These are phyloP conservation scores for Auriscalpium orientale DNA, from an alignment of 768 basidiomycete species.

Conservation along the genomic window DNA sequence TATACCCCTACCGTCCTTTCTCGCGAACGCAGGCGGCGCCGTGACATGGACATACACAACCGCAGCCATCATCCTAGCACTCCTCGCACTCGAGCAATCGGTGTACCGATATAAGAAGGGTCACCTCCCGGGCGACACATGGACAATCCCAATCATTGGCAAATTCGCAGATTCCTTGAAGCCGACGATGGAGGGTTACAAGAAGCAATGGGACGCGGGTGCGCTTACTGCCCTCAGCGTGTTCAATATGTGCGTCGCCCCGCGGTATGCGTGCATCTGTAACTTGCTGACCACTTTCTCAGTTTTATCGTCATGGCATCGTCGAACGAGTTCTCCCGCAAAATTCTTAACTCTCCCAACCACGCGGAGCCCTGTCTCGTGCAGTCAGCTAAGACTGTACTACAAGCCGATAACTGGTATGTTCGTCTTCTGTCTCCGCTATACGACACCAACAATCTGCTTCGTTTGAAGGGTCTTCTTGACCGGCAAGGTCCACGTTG, in stretches of 20 bases:
- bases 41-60: constrained; percentile 61
- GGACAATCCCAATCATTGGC: constrained; percentile 98
- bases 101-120: constrained; percentile 87
- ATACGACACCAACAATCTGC: neutral
- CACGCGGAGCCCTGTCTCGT: constrained; percentile 95
- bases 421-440: constrained; percentile 8
- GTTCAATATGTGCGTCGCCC: constrained; percentile 77
- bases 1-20: constrained; percentile 41
- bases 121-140: constrained; percentile 76
- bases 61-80: constrained; percentile 55
- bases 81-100: constrained; percentile 81
- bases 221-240: constrained; percentile 86
- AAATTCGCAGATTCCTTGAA: constrained; percentile 90
- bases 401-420: constrained; percentile 83
- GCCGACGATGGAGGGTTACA: constrained; percentile 89
- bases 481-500: constrained; percentile 86
- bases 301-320: constrained; percentile 99
- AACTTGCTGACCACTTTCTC: neutral
- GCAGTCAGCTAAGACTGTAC: constrained; percentile 79
- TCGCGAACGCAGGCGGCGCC: constrained; percentile 26
- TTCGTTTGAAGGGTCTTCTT: constrained; percentile 81
- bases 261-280: neutral
- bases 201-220: constrained; percentile 86
- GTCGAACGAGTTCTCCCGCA: constrained; percentile 86
- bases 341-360: constrained; percentile 90